Percentiles rank a stretch among this genome's conserved stretches.
Evolutionary conservation across 2,329 filamentous ascomycete species (phyloP).

Genomic region (Fusarium goolgardi): DNA sequence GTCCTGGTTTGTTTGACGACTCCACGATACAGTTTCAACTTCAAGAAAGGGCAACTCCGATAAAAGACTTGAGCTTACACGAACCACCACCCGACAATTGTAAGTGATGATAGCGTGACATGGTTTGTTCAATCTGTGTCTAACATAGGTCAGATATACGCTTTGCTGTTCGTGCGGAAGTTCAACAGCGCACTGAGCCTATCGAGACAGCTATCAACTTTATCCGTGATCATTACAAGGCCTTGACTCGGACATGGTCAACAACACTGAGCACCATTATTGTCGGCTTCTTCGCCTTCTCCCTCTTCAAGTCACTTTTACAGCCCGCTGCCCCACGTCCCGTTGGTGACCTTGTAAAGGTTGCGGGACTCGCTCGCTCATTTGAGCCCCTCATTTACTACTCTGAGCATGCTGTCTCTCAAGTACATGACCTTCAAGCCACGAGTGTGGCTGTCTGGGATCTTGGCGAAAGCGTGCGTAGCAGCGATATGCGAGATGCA

Average conservation of each 20-base stretch:
- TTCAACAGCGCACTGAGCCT: slow-evolving; percentile 86
- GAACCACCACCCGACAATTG: slow-evolving; percentile 61
- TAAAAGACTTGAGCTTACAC: slow-evolving; percentile 32
- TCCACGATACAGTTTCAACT: slow-evolving; percentile 54
- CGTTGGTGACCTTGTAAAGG: slow-evolving; percentile 80
- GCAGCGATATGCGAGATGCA: slow-evolving; percentile 90
- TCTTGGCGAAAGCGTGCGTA: slow-evolving; percentile 87
- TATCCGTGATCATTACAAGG: slow-evolving; percentile 68
- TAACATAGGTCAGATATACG: slow-evolving; percentile 74
- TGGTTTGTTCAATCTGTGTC: not conserved
- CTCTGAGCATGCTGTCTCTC: slow-evolving; percentile 86
- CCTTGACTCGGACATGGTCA: slow-evolving; percentile 75
- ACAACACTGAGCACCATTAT: slow-evolving; percentile 73
- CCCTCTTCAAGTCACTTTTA: slow-evolving; percentile 73
- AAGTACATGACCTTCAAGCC: slow-evolving; percentile 89
- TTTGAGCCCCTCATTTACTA: slow-evolving; percentile 97
- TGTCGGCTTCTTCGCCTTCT: slow-evolving; percentile 71
- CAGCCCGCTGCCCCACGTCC: slow-evolving; percentile 68
- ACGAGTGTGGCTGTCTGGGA: slow-evolving; percentile 96
- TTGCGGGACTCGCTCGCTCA: slow-evolving; percentile 87
- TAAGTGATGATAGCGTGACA: slow-evolving; percentile 51
- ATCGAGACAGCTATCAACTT: slow-evolving; percentile 79
- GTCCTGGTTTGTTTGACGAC: slow-evolving; percentile 60
- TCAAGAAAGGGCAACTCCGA: slow-evolving; percentile 44
- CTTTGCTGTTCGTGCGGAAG: slow-evolving; percentile 87